Evolutionary conservation across 2,329 filamentous ascomycete species (phyloP), one percentile per base, ranked within the genome.

Genomic region (Tolypocladium cylindrosporum): DNA sequence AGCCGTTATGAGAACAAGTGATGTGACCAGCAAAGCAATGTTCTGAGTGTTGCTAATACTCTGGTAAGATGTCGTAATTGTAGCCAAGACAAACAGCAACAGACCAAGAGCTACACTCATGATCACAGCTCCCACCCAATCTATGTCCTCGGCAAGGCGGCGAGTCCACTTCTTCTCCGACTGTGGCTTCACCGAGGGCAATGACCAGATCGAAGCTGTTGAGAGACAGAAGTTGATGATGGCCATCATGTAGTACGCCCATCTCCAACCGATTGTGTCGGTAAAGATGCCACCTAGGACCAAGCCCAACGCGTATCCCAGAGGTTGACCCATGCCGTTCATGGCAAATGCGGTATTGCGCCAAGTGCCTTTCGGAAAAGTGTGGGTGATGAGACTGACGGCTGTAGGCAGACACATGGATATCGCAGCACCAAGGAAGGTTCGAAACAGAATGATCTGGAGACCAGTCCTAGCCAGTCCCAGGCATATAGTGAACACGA

Each of bases 121-220:
- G 1, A 81, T 73, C 1, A 70, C 27, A 1, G 76, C 77, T 0
- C 80, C 80, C 24, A 79, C 59, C 80, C 80, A 84, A 62, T 84
- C 81, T 50, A 83, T 78, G 1, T 82, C 63, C 70, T 67, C 45
- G 59, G 68, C 65, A 10, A 69, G 58, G 1, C 66, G 64, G 5
- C 60, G 55, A 11, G 58, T 68, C 70, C 64, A 70, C 16, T 56
- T 60, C 48, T 67, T 65, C 3, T 67, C 65, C 0, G 67, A 68
- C 1, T 50, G 9, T 1, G 59, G 62, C 0, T 57, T 57, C 2
- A 68, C 63, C 0, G 58, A 59, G 1, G 73, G 73, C 1, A 76
- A 56, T 13, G 68, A 70, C 70, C 71, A 75, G 27, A 76, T 68
- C 0, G 73, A 70, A 0, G 65, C 66, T 0, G 68, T 61, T 5